A percentile compares a stretch with the other conserved stretches of the same genome.
phyloP scores from a whole-genome alignment of 441 rosid genomes.

The California macrophylla region DNA sequence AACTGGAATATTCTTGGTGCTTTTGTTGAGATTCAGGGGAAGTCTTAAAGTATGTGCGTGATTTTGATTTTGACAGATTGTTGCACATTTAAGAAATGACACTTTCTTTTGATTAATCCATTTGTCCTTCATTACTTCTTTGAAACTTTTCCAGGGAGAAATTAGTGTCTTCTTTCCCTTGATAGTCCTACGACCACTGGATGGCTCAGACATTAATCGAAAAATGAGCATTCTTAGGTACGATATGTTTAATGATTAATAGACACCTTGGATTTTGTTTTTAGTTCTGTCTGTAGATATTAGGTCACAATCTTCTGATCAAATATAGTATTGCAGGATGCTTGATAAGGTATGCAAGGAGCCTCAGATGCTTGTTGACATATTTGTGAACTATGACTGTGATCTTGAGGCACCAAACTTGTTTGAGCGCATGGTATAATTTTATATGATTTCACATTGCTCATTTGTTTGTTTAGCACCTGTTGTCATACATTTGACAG shows the following conservation, averaged over 20 bases:
- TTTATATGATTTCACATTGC: constrained; percentile 15
- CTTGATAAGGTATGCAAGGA: constrained; percentile 92
- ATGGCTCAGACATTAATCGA: constrained; percentile 73
- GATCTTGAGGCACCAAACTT: constrained; percentile 97
- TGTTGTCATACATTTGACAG: constrained; percentile 6
- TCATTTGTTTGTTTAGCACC: constrained; percentile 5
- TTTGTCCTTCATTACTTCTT: not conserved
- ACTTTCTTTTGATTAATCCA: not conserved
- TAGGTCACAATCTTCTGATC: constrained; percentile 19
- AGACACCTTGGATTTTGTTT: constrained; percentile 15
- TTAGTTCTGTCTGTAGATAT: constrained; percentile 8
- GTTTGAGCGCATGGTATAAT: constrained; percentile 90
- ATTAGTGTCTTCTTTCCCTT: constrained; percentile 94
- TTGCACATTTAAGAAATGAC: constrained; percentile 4
- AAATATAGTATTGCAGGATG: constrained; percentile 51
- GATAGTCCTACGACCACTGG: constrained; percentile 82
- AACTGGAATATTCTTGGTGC: constrained; percentile 90
- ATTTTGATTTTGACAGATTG: constrained; percentile 18
- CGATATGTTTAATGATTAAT: constrained; percentile 21
- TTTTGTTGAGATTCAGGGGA: constrained; percentile 82
- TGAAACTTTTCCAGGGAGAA: constrained; percentile 66
- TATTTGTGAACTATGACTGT: constrained; percentile 95
- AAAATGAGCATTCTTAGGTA: constrained; percentile 92
- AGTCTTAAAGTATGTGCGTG: constrained; percentile 78
- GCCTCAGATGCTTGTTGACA: constrained; percentile 98